These are phyloP conservation scores for Canna indica DNA, from an alignment of 176 grass and related monocot genomes.

Conservation along the genomic window DNA sequence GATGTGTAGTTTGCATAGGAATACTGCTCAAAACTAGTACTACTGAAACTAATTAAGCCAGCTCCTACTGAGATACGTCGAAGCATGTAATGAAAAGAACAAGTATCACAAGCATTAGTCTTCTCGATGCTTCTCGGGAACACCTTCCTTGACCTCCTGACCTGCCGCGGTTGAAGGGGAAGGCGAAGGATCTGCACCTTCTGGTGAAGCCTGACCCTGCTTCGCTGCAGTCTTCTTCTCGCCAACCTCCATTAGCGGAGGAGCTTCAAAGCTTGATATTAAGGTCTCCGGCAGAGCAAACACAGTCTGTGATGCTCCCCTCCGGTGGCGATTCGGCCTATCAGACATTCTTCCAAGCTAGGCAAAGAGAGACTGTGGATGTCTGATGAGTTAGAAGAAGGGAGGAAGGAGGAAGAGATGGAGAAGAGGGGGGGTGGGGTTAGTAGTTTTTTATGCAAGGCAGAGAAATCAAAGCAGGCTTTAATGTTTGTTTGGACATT, in stretches of 20 bases:
- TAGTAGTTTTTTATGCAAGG: not conserved
- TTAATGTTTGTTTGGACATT: not conserved
- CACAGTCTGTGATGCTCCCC: constrained; percentile 65
- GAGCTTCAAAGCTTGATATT: constrained; percentile 30
- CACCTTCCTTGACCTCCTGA: not conserved
- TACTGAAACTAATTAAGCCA: not conserved
- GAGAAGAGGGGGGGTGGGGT: not conserved
- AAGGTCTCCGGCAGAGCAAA: constrained; percentile 61
- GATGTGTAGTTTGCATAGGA: not conserved
- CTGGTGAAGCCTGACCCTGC: not conserved
- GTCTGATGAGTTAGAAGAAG: too few species aligned
- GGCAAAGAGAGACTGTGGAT: too few species aligned
- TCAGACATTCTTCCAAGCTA: constrained; percentile 55
- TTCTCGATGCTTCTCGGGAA: not conserved
- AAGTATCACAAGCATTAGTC: too few species aligned
- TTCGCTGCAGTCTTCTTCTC: constrained; percentile 11
- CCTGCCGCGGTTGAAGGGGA: not conserved
- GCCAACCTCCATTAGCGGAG: constrained; percentile 13
- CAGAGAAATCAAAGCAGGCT: not conserved
- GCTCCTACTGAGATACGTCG: not conserved
- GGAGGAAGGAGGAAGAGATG: not conserved
- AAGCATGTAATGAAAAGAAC: too few species aligned
- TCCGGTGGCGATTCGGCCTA: constrained; percentile 47
- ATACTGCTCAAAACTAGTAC: not conserved
- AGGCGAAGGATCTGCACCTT: not conserved